These are phyloP conservation scores for Rehmannia glutinosa DNA, from an alignment of 257 asterid species.

Conservation along the genomic window DNA sequence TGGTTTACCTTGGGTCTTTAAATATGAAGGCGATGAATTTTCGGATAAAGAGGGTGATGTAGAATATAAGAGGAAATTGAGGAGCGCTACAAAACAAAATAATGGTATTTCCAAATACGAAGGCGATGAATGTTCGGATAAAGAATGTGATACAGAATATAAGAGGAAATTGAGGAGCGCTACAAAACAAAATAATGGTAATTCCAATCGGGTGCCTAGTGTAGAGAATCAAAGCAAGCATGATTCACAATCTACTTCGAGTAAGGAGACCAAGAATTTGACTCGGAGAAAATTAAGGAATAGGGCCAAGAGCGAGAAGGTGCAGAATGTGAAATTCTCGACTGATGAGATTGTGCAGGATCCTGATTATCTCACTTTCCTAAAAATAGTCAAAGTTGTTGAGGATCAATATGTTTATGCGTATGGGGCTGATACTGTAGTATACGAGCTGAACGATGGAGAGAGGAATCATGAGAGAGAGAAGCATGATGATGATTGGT, in stretches of 20 bases:
- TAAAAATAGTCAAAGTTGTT: background rate
- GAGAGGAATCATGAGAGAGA: background rate
- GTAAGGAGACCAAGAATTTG: background rate
- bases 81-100: slow-evolving; percentile 8
- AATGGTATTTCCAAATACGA: slow-evolving; percentile 18
- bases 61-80: slow-evolving; percentile 19
- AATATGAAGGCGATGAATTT: slow-evolving; percentile 22
- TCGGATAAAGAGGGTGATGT: slow-evolving; percentile 13
- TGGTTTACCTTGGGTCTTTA: background rate
- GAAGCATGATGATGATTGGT: slow-evolving; percentile 11
- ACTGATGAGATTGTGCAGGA: background rate
- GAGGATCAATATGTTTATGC: background rate
- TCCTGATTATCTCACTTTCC: background rate
- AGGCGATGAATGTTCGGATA: slow-evolving; percentile 11
- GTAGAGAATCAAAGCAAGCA: background rate
- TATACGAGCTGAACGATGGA: background rate
- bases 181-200: background rate
- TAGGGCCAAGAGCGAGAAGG: slow-evolving; percentile 4
- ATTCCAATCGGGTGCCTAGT: too few species aligned
- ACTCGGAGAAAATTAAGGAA: background rate
- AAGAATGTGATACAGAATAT: slow-evolving; percentile 14
- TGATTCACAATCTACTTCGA: background rate
- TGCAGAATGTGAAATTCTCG: background rate
- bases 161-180: slow-evolving; percentile 16
- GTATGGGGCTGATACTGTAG: background rate